Conservation (phyloP, 1,284 basidiomycete genomes). For the Caloboletus firmus region DNA sequence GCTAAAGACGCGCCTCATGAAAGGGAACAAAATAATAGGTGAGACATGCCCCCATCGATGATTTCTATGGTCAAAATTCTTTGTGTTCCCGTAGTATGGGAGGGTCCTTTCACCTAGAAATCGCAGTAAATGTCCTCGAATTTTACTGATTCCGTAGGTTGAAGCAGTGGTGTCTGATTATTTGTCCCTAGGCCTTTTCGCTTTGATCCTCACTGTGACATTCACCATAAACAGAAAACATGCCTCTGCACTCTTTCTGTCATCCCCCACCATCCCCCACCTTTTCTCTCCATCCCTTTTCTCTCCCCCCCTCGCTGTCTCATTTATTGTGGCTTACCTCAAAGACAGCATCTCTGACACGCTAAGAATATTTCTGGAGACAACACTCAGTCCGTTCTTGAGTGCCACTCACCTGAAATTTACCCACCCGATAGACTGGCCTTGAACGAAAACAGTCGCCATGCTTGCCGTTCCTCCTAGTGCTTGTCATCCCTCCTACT, state of each 20-base stretch:
- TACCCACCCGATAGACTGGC: neutral
- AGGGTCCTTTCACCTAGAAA: neutral
- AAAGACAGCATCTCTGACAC: neutral
- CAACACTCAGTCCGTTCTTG: neutral
- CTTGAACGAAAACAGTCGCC: neutral
- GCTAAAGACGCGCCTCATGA: constrained; percentile 1
- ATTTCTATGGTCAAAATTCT: neutral
- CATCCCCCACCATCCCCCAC: neutral
- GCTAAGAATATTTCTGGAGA: neutral
- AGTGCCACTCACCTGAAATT: constrained; percentile 10
- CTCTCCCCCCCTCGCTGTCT: neutral
- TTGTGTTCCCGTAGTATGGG: neutral
- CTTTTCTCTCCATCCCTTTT: neutral
- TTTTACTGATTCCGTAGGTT: constrained; percentile 3
- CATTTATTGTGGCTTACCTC: neutral
- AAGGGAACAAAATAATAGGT: constrained; percentile 11
- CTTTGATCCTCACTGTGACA: constrained; percentile 20
- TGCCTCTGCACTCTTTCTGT: neutral
- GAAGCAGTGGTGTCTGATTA: constrained; percentile 1
- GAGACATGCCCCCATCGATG: constrained; percentile 13
- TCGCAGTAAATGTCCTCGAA: neutral
- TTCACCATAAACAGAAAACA: constrained; percentile 19
- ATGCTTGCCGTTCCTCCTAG: neutral
- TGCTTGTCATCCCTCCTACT: too few species aligned
- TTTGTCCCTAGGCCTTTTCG: constrained; percentile 11